These are phyloP conservation scores for Neoascochyta sp. DNA, from an alignment of 2,329 filamentous ascomycete genomes.

Conservation along the genomic window DNA sequence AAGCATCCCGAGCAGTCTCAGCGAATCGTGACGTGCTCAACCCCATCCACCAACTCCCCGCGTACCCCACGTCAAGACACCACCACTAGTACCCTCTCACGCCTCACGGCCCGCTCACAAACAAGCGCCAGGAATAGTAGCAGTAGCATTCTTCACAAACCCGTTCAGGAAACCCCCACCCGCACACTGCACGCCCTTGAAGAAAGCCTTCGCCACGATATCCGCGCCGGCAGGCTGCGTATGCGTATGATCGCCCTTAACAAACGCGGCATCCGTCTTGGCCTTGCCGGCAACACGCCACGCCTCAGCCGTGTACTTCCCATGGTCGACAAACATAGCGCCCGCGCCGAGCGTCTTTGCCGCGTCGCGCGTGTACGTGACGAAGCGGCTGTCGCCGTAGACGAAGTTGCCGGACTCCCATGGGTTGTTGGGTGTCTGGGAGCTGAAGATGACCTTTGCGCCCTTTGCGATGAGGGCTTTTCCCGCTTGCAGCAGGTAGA, in stretches of 20 bases:
- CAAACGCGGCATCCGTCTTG: conserved; percentile 52
- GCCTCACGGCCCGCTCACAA: no score
- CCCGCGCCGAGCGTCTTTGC: conserved; percentile 44
- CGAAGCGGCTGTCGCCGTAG: conserved; percentile 53
- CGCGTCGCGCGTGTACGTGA: conserved; percentile 52
- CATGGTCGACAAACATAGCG: conserved; percentile 56
- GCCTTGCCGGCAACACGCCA: conserved; percentile 50
- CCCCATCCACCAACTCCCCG: no score
- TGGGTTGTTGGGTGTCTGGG: conserved; percentile 60
- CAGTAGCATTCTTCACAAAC: conserved; percentile 37
- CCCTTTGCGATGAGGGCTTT: conserved; percentile 54
- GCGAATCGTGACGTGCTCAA: no score
- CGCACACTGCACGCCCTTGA: conserved; percentile 54
- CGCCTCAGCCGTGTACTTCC: conserved; percentile 54
- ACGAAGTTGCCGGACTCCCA: conserved; percentile 56
- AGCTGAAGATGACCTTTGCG: conserved; percentile 56
- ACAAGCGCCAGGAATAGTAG: conserved; percentile 28
- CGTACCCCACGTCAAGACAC: no score
- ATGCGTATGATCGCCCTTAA: conserved; percentile 60
- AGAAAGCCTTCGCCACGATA: conserved; percentile 55
- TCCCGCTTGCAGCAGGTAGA: conserved; percentile 58
- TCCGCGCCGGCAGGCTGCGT: conserved; percentile 56
- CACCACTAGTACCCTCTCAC: no score
- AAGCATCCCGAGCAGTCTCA: no score
- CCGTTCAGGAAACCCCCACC: conserved; percentile 43